A percentile compares a stretch with the other conserved stretches of the same genome.
Evolutionary conservation across 257 asterid genomes (phyloP).

Genomic region (Rhazya stricta): DNA sequence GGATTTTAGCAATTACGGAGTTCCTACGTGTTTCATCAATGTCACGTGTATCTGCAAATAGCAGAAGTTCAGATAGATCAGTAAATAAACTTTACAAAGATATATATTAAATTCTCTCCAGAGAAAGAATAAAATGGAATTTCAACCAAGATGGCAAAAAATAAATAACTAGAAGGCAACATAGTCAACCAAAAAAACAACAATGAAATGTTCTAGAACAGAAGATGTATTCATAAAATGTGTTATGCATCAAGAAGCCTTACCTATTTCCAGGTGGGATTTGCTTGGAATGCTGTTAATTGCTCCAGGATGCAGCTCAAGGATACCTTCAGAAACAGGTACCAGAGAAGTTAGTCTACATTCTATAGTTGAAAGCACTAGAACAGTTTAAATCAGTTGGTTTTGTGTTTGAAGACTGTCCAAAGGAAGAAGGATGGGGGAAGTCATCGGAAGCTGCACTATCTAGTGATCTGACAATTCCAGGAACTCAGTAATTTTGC

Average conservation of each 20-base stretch:
- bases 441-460: neutral
- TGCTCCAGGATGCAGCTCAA: constrained; percentile 96
- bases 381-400: neutral
- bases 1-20: constrained; percentile 58
- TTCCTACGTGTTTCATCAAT: constrained; percentile 79
- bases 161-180: neutral
- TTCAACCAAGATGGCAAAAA: neutral
- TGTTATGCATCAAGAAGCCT: neutral
- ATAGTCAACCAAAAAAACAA: neutral
- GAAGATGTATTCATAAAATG: neutral
- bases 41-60: constrained; percentile 72
- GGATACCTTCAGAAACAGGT: constrained; percentile 48
- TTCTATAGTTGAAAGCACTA: neutral
- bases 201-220: neutral
- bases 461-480: neutral
- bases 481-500: neutral
- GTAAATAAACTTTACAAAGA: neutral
- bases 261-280: constrained; percentile 90
- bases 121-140: neutral
- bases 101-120: neutral
- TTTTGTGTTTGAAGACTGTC: neutral
- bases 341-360: neutral
- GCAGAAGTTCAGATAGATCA: neutral
- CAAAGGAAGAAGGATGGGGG: neutral
- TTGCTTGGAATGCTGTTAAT: constrained; percentile 96